Percentiles rank a stretch among this genome's conserved stretches.
These are phyloP conservation scores for Fonsecaea pedrosoi DNA, from an alignment of 2,329 filamentous ascomycete genomes.

Conservation along the genomic window DNA sequence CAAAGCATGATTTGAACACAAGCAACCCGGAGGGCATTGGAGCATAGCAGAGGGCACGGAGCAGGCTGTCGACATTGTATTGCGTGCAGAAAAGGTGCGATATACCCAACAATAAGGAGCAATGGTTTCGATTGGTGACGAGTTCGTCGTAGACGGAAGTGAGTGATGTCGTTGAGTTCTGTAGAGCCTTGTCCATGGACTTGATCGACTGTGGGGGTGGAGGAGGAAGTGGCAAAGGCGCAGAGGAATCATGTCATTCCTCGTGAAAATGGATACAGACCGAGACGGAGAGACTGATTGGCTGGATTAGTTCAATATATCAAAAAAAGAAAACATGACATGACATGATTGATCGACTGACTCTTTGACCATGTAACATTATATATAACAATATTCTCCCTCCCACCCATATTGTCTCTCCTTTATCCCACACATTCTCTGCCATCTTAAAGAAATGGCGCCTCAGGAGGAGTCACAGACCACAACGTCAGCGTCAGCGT, in stretches of 20 bases:
- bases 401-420: background rate
- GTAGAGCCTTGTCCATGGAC: too few species aligned
- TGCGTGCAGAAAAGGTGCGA: background rate
- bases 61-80: background rate
- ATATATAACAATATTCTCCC: background rate
- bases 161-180: too few species aligned
- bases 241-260: background rate
- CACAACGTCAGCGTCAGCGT: background rate
- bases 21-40: background rate
- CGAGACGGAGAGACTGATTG: background rate
- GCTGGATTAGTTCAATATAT: background rate
- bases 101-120: conserved; percentile 6
- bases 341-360: too few species aligned
- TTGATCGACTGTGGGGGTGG: too few species aligned
- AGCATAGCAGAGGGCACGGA: background rate
- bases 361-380: too few species aligned
- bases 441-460: background rate
- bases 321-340: too few species aligned
- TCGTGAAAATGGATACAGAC: background rate
- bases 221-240: background rate
- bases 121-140: background rate
- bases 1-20: background rate
- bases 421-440: too few species aligned
- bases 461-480: background rate
- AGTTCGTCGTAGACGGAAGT: background rate